Percentiles rank a stretch among this genome's conserved stretches.
These are phyloP conservation scores for Scedosporium dehoogii DNA, from an alignment of 2,329 filamentous ascomycete species.

Conservation along the genomic window DNA sequence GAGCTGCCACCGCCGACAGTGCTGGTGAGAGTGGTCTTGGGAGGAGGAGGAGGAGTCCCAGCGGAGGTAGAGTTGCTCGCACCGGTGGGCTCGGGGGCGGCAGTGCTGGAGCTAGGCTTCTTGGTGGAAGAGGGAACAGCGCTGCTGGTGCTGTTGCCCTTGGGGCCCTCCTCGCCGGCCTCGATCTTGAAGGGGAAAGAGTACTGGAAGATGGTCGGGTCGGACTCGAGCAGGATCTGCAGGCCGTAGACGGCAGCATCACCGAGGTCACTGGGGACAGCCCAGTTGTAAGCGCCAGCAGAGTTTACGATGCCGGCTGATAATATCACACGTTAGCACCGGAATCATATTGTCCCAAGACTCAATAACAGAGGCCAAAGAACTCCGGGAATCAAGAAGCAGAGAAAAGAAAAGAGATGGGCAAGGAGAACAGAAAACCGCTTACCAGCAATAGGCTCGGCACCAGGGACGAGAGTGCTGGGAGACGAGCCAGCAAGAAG, in stretches of 20 bases:
- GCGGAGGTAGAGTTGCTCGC: slow-evolving; percentile 16
- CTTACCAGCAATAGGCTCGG: slow-evolving; percentile 40
- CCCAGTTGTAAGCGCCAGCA: slow-evolving; percentile 38
- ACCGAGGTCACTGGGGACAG: slow-evolving; percentile 34
- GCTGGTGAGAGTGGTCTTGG: slow-evolving; percentile 6
- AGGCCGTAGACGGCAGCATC: slow-evolving; percentile 44
- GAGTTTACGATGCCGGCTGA: slow-evolving; percentile 38
- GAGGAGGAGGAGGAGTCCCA: not conserved
- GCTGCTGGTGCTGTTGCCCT: slow-evolving; percentile 17
- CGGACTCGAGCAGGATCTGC: slow-evolving; percentile 37
- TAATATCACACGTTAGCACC: not conserved
- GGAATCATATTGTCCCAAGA: not conserved
- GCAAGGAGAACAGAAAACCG: slow-evolving; percentile 10
- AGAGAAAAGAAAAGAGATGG: no score
- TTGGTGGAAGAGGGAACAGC: slow-evolving; percentile 19
- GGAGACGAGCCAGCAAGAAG: slow-evolving; percentile 43
- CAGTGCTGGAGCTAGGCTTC: slow-evolving; percentile 14
- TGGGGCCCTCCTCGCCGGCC: slow-evolving; percentile 18
- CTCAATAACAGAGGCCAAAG: not conserved
- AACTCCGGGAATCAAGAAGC: no score
- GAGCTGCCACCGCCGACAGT: slow-evolving; percentile 13
- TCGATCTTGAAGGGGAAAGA: slow-evolving; percentile 50
- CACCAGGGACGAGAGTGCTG: slow-evolving; percentile 28
- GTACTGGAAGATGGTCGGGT: slow-evolving; percentile 47
- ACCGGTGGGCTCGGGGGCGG: slow-evolving; percentile 15